Conservation (phyloP, 257 asterid species). For the Jasminum sambac region DNA sequence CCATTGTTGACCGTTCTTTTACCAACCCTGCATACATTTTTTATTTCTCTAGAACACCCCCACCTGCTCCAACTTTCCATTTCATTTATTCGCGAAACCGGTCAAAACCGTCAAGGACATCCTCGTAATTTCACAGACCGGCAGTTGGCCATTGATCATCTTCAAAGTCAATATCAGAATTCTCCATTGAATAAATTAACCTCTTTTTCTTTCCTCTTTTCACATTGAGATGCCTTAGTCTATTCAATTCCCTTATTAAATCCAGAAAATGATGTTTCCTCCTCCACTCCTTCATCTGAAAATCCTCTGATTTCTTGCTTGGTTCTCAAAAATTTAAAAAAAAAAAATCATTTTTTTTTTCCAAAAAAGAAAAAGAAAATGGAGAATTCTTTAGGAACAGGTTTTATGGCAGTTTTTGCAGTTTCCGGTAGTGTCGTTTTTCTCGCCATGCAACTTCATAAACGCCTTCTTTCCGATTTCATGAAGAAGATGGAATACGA, state of each 20-base stretch:
- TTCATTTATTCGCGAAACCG: neutral
- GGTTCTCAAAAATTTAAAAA: neutral
- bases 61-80: neutral
- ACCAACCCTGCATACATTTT: neutral
- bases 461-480: slow-evolving; percentile 80
- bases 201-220: neutral
- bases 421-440: slow-evolving; percentile 86
- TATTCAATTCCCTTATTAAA: slow-evolving; percentile 15
- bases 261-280: slow-evolving; percentile 10
- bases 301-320: slow-evolving; percentile 8
- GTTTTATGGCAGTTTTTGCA: slow-evolving; percentile 79
- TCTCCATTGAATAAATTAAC: too few relatives aligned
- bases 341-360: too few relatives aligned
- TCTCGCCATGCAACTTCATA: slow-evolving; percentile 74
- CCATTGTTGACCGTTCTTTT: neutral
- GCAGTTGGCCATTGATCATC: neutral
- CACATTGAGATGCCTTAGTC: slow-evolving; percentile 21
- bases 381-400: slow-evolving; percentile 58
- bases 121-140: neutral
- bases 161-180: neutral
- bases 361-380: slow-evolving; percentile 22
- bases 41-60: neutral
- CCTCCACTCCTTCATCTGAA: neutral
- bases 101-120: neutral
- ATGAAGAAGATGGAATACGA: slow-evolving; percentile 73